phyloP scores from a whole-genome alignment of 768 basidiomycete species.

The Sistotremastrum suecicum region DNA sequence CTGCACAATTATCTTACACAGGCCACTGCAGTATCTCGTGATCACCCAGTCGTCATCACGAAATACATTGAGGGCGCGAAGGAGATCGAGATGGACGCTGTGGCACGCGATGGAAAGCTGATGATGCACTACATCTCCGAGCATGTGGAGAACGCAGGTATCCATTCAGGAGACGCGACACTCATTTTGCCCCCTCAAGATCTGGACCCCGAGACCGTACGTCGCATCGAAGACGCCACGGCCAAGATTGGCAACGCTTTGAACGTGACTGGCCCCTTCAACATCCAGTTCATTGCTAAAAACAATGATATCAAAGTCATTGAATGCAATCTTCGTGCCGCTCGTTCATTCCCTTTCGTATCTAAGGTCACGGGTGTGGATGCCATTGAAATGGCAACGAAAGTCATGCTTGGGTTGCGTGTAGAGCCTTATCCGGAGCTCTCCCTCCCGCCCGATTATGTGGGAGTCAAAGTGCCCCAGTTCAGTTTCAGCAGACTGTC shows the following conservation, averaged over 20 bases:
- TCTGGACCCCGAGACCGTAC: slow-evolving; percentile 90
- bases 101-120: slow-evolving; percentile 94
- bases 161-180: slow-evolving; percentile 97
- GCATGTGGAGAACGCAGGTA: slow-evolving; percentile 97
- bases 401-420: slow-evolving; percentile 89
- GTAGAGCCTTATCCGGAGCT: slow-evolving; percentile 84
- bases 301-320: slow-evolving; percentile 99
- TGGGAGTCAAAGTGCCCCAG: slow-evolving; percentile 99
- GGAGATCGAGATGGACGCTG: slow-evolving; percentile 99
- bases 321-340: slow-evolving; percentile 96
- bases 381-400: slow-evolving; percentile 97
- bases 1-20: slow-evolving; percentile 84
- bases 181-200: slow-evolving; percentile 98
- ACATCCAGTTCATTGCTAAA: slow-evolving; percentile 99
- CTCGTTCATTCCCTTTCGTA: slow-evolving; percentile 97
- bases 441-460: slow-evolving; percentile 82
- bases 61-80: slow-evolving; percentile 99
- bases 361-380: slow-evolving; percentile 97
- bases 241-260: slow-evolving; percentile 95
- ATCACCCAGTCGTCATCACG: slow-evolving; percentile 94
- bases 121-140: slow-evolving; percentile 99
- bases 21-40: slow-evolving; percentile 90
- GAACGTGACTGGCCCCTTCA: slow-evolving; percentile 97
- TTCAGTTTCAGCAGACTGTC: slow-evolving; percentile 96
- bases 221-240: slow-evolving; percentile 93